Evolutionary conservation across 23 red algal species (phyloP).

Genomic region (Cyanidiococcus yangmingshanensis): DNA sequence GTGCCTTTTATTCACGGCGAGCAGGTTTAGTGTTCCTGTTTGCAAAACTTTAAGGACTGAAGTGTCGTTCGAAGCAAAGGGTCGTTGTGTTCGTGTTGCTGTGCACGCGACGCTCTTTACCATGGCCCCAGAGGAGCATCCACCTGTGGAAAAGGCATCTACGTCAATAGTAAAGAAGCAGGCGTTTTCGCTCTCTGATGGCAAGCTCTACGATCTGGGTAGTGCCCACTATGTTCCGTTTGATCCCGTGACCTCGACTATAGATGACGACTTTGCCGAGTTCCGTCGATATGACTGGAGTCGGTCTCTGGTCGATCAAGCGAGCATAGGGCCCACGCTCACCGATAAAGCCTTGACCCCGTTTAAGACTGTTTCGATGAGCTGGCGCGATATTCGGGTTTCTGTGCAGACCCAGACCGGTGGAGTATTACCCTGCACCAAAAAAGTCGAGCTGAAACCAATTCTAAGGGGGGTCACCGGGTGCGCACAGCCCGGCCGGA

Average conservation of each 20-base stretch:
- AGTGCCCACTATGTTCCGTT: conserved; percentile 8
- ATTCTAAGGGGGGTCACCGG: conserved; percentile 56
- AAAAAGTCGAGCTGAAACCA: background rate
- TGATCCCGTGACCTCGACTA: background rate
- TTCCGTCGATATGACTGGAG: background rate
- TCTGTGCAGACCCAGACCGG: background rate
- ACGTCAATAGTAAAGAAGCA: too few species aligned
- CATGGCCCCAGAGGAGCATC: too few species aligned
- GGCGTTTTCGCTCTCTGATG: too few species aligned
- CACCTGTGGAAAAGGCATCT: too few species aligned
- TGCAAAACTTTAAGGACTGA: too few species aligned
- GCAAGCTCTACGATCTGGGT: too few species aligned
- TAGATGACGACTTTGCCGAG: conserved; percentile 1
- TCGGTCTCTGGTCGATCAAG: background rate
- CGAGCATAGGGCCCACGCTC: background rate
- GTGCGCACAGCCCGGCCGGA: conserved; percentile 37
- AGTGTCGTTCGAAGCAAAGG: too few species aligned
- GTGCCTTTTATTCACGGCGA: too few species aligned
- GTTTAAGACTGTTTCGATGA: background rate
- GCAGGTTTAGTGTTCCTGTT: too few species aligned
- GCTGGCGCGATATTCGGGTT: background rate
- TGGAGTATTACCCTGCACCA: background rate
- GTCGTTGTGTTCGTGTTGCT: too few species aligned
- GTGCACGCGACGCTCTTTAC: too few species aligned
- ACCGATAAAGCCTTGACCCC: background rate